These are phyloP conservation scores for Gracilaria domingensis DNA, from an alignment of 23 red algal species.

Conservation along the genomic window DNA sequence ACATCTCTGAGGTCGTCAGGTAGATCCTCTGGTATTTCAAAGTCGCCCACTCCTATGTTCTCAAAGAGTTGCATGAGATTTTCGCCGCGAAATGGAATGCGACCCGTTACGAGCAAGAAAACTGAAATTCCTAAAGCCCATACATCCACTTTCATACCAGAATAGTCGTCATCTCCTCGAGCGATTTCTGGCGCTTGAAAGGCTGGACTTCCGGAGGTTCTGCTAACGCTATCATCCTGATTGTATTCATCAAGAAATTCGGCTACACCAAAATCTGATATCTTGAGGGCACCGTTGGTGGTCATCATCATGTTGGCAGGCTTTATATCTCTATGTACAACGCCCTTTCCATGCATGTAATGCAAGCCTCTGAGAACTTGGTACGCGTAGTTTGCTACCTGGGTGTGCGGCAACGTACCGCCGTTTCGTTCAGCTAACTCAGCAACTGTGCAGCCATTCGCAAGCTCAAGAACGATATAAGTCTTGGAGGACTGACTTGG, in stretches of 20 bases:
- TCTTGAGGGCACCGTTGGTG: slow-evolving; percentile 81
- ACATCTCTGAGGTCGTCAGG: slow-evolving; percentile 76
- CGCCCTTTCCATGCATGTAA: slow-evolving; percentile 90
- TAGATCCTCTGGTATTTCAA: slow-evolving; percentile 64
- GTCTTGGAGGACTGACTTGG: slow-evolving; percentile 51
- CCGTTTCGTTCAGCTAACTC: slow-evolving; percentile 73
- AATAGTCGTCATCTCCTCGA: slow-evolving; percentile 83
- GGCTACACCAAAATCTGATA: slow-evolving; percentile 98
- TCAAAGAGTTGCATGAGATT: slow-evolving; percentile 88
- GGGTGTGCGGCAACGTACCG: slow-evolving; percentile 62
- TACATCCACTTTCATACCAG: slow-evolving; percentile 92
- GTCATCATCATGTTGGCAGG: slow-evolving; percentile 95
- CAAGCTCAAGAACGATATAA: slow-evolving; percentile 96
- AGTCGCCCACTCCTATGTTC: slow-evolving; percentile 81
- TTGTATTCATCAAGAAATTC: slow-evolving; percentile 96
- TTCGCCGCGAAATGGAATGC: slow-evolving; percentile 87
- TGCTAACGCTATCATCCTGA: slow-evolving; percentile 78
- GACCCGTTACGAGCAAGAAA: slow-evolving; percentile 87
- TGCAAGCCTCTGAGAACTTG: slow-evolving; percentile 87
- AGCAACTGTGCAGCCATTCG: slow-evolving; percentile 91
- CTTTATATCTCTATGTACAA: slow-evolving; percentile 99
- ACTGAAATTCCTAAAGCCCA: slow-evolving; percentile 97
- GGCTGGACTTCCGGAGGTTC: slow-evolving; percentile 93
- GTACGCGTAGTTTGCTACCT: slow-evolving; percentile 81
- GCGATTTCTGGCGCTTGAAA: slow-evolving; percentile 99